Percentiles rank a stretch among this genome's conserved stretches.
Evolutionary conservation across 2,329 filamentous ascomycete genomes (phyloP).

Genomic region (Neonectria coccinea): DNA sequence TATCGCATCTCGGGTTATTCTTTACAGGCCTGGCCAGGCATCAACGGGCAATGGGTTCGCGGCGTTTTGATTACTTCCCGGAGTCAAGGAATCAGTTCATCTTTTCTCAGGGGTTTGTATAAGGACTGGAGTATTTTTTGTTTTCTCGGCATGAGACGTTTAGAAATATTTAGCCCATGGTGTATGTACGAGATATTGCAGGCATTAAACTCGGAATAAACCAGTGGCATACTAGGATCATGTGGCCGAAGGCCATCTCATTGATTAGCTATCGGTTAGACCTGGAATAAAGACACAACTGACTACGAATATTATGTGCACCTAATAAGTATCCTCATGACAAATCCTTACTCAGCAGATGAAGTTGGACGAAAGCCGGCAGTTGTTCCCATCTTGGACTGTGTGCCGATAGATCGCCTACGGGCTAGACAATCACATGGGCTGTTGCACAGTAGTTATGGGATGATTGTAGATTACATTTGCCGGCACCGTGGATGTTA

Average conservation of each 20-base stretch:
- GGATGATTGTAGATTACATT: background rate
- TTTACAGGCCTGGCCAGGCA: background rate
- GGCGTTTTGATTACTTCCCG: constrained; percentile 28
- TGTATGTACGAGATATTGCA: constrained; percentile 11
- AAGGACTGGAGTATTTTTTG: background rate
- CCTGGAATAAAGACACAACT: background rate
- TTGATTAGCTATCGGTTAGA: background rate
- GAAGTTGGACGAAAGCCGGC: background rate
- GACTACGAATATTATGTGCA: background rate
- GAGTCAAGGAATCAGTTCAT: constrained; percentile 18
- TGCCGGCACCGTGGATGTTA: background rate
- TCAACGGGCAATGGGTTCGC: background rate
- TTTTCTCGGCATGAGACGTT: constrained; percentile 5
- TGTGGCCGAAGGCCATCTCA: no score
- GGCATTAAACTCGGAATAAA: constrained; percentile 12
- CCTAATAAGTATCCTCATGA: background rate
- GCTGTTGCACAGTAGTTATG: background rate
- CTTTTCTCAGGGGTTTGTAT: background rate
- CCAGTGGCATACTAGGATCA: background rate
- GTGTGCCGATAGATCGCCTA: background rate
- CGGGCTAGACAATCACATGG: background rate
- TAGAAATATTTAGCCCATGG: background rate
- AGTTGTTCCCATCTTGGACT: background rate
- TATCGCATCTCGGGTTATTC: background rate
- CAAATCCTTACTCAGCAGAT: background rate